Percentiles rank a stretch among this genome's conserved stretches.
phyloP scores from a whole-genome alignment of 2,329 filamentous ascomycete genomes.

The Cytospora mali region DNA sequence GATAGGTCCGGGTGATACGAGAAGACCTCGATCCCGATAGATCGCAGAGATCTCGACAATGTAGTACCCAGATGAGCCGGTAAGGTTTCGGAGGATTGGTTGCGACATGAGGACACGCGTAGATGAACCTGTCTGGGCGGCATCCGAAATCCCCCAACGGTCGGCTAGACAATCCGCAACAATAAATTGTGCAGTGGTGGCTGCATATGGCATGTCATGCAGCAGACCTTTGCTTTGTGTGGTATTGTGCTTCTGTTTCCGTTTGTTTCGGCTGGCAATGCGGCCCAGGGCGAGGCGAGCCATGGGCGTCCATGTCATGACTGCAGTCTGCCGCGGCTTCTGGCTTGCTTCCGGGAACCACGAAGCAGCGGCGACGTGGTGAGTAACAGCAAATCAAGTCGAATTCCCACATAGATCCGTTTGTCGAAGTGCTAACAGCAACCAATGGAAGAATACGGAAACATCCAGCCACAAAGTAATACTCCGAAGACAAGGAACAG shows the following conservation, averaged over 20 bases:
- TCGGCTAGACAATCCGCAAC: slow-evolving; percentile 12
- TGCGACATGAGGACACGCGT: slow-evolving; percentile 15
- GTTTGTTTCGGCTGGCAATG: slow-evolving; percentile 19
- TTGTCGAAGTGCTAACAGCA: slow-evolving; percentile 19
- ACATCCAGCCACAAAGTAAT: slow-evolving; percentile 6
- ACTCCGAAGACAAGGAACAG: slow-evolving; percentile 20
- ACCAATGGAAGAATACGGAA: slow-evolving; percentile 7
- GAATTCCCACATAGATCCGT: slow-evolving; percentile 20
- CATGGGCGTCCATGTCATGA: slow-evolving; percentile 25
- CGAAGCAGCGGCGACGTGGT: slow-evolving; percentile 10
- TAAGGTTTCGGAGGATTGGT: slow-evolving; percentile 13
- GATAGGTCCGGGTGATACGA: slow-evolving; percentile 7
- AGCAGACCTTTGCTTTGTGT: slow-evolving; percentile 18
- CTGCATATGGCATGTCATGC: slow-evolving; percentile 23
- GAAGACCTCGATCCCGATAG: slow-evolving; percentile 5
- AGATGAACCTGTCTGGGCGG: slow-evolving; percentile 23
- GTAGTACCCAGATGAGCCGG: slow-evolving; percentile 14
- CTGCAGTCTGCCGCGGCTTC: slow-evolving; percentile 22
- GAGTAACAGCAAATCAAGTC: slow-evolving; percentile 16
- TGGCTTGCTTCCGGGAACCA: slow-evolving; percentile 12
- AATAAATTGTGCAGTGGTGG: slow-evolving; percentile 17
- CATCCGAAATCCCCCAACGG: slow-evolving; percentile 13
- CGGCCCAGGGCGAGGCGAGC: slow-evolving; percentile 7
- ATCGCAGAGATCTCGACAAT: slow-evolving; percentile 15
- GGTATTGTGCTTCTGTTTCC: slow-evolving; percentile 17